These are phyloP conservation scores for Daedalea quercina DNA, from an alignment of 768 basidiomycete species.

Conservation along the genomic window DNA sequence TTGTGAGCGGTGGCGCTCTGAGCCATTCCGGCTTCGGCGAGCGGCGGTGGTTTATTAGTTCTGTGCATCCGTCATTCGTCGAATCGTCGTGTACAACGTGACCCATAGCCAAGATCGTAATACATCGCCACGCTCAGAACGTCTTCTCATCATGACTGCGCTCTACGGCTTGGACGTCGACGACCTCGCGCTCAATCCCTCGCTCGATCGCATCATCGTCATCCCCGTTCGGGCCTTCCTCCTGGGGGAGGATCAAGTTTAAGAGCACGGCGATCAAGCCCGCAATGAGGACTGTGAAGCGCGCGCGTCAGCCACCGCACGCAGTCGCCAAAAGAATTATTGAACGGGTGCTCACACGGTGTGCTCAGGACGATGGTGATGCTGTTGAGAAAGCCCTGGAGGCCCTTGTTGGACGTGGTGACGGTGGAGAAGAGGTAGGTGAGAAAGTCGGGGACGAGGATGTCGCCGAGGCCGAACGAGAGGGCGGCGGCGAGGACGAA, in stretches of 20 bases:
- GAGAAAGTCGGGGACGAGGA: slow-evolving; percentile 60
- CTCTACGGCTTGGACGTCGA: slow-evolving; percentile 12
- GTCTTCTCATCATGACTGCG: not conserved
- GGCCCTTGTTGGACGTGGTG: slow-evolving; percentile 39
- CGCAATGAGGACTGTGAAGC: slow-evolving; percentile 31
- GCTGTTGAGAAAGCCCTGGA: slow-evolving; percentile 66
- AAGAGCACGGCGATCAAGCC: slow-evolving; percentile 39
- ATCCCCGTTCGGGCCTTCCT: slow-evolving; percentile 16
- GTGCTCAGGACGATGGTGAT: slow-evolving; percentile 78
- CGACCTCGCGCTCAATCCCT: slow-evolving; percentile 5
- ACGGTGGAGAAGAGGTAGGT: slow-evolving; percentile 67
- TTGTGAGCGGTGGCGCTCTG: too few species aligned
- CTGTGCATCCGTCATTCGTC: too few species aligned
- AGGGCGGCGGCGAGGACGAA: slow-evolving; percentile 67
- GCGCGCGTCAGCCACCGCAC: too few species aligned
- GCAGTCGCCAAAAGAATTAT: too few species aligned
- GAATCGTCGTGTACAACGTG: too few species aligned
- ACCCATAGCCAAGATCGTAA: too few species aligned
- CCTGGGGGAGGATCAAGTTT: slow-evolving; percentile 38
- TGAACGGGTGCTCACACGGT: slow-evolving; percentile 70
- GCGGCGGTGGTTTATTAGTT: too few species aligned
- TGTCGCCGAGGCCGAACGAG: slow-evolving; percentile 63
- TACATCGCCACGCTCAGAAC: too few species aligned
- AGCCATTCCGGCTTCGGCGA: too few species aligned
- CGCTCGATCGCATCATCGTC: slow-evolving; percentile 4